Evolutionary conservation across 345 rosid genomes (phyloP).

Genomic region (Pistacia integerrima): DNA sequence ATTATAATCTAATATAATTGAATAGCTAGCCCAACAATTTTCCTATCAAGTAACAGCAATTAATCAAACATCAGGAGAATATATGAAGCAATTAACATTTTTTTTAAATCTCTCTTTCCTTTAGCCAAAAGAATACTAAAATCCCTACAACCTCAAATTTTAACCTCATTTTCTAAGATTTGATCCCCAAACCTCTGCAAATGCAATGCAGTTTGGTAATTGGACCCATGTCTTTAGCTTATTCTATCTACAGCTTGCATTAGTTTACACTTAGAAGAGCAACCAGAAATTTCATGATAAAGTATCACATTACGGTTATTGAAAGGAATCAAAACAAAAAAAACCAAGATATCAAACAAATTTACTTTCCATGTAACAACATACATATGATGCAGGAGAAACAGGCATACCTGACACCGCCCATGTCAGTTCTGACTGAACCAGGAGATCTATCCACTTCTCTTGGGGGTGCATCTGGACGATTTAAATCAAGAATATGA

Average conservation of each 20-base stretch:
- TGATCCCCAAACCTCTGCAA: not conserved
- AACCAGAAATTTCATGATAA: not conserved
- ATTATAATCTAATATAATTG: not conserved
- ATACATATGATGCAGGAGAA: not conserved
- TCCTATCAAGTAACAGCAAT: not conserved
- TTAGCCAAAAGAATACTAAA: not conserved
- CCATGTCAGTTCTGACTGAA: slow-evolving; percentile 46
- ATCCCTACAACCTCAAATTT: not conserved
- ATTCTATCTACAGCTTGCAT: not conserved
- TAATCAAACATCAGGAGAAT: not conserved
- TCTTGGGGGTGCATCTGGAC: slow-evolving; percentile 44
- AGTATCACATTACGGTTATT: too few species aligned
- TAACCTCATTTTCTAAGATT: not conserved
- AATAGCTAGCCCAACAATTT: not conserved
- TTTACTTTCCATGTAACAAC: not conserved
- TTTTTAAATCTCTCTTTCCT: not conserved
- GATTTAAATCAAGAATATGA: slow-evolving; percentile 42
- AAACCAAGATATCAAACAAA: not conserved
- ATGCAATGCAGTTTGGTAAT: not conserved
- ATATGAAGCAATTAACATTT: not conserved
- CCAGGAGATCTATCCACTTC: slow-evolving; percentile 46
- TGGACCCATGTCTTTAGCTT: not conserved
- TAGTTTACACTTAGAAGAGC: not conserved
- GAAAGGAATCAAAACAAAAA: not conserved
- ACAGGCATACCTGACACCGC: slow-evolving; percentile 42